These are phyloP conservation scores for Phytopythium oedochilum DNA, from an alignment of 352 stramenopile genomes.

Conservation along the genomic window DNA sequence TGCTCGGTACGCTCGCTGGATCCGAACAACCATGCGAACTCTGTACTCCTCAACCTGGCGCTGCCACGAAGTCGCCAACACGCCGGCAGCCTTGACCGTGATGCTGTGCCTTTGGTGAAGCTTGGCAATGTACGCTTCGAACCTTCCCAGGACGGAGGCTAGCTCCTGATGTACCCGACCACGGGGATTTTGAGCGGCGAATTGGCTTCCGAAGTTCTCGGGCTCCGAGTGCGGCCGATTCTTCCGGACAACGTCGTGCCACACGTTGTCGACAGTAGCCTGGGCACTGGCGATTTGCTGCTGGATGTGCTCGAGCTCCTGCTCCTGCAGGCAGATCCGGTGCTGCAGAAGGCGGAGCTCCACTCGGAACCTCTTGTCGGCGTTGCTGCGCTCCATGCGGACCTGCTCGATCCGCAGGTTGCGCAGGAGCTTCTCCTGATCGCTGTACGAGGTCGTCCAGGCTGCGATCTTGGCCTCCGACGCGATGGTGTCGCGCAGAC, in stretches of 20 bases:
- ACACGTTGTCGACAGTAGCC: conserved; percentile 49
- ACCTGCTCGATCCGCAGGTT: conserved; percentile 62
- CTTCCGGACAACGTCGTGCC: conserved; percentile 41
- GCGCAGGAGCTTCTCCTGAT: conserved; percentile 45
- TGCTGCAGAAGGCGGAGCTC: conserved; percentile 57
- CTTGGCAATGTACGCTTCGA: conserved; percentile 44
- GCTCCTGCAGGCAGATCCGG: conserved; percentile 47
- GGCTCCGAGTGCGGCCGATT: neutral
- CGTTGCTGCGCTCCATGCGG: conserved; percentile 47
- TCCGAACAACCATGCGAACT: conserved; percentile 60
- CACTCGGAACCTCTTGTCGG: conserved; percentile 43
- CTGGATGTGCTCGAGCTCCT: conserved; percentile 56
- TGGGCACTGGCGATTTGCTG: conserved; percentile 47
- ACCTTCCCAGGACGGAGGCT: conserved; percentile 53
- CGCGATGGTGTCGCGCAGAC: conserved; percentile 65
- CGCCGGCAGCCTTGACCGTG: conserved; percentile 43
- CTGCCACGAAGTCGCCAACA: conserved; percentile 58
- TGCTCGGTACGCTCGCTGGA: conserved; percentile 66
- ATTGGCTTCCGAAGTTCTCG: neutral
- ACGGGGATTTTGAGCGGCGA: neutral
- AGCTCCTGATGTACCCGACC: conserved; percentile 26
- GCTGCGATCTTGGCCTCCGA: conserved; percentile 53
- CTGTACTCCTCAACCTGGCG: conserved; percentile 67
- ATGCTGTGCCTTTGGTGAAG: conserved; percentile 53
- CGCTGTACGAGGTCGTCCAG: conserved; percentile 27